Conservation (phyloP, 2,329 filamentous ascomycete species). For the Calonectria pseudoturangicola region DNA sequence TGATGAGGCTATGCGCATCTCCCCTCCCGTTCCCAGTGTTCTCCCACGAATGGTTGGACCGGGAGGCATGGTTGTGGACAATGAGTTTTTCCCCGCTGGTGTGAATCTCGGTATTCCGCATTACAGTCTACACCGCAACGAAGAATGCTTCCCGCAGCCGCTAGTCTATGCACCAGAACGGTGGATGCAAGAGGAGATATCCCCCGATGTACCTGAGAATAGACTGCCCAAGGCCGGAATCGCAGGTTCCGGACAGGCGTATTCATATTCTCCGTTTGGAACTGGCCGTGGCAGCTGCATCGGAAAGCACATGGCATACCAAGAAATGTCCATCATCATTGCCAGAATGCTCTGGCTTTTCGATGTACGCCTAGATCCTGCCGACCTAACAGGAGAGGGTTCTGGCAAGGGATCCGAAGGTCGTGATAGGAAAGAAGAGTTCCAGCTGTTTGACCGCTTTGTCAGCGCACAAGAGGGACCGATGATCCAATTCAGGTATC, state of each 20-base stretch:
- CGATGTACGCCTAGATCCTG: conserved; percentile 9
- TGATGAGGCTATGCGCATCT: conserved; percentile 26
- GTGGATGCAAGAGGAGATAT: conserved; percentile 10
- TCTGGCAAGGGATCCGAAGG: conserved; percentile 1
- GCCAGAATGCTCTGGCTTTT: conserved; percentile 19
- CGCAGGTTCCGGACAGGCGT: conserved; percentile 9
- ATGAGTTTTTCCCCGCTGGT: conserved; percentile 19
- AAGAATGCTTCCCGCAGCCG: conserved; percentile 15
- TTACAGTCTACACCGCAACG: conserved; percentile 25
- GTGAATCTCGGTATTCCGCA: conserved; percentile 18
- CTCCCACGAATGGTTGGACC: conserved; percentile 16
- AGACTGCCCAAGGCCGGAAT: conserved; percentile 9
- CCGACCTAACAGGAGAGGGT: not conserved
- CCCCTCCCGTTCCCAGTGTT: conserved; percentile 16
- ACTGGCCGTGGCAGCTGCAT: conserved; percentile 20
- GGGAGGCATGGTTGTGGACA: conserved; percentile 14
- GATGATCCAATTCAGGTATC: conserved; percentile 19
- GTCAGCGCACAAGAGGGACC: conserved; percentile 16
- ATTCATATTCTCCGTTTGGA: conserved; percentile 18
- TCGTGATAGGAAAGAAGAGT: conserved; percentile 12
- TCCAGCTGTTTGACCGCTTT: conserved; percentile 13
- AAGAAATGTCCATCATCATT: conserved; percentile 22
- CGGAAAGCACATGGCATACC: conserved; percentile 29
- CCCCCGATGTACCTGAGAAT: not conserved
- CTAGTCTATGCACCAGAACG: conserved; percentile 23